Conservation (phyloP, 2,329 filamentous ascomycete genomes). For the Sporothrix euskadiensis region DNA sequence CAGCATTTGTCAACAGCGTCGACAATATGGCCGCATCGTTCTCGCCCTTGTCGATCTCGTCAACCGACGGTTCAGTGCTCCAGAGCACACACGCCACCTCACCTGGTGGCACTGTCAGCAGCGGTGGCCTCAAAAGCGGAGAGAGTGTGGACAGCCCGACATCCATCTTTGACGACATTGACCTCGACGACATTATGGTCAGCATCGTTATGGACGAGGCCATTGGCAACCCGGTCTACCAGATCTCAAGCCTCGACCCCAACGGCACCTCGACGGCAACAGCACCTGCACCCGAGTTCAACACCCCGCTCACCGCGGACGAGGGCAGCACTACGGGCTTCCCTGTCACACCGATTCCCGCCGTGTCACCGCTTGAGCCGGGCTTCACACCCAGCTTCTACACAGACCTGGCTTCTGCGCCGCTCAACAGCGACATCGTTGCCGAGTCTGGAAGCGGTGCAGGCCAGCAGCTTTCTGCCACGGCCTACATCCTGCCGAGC, state of each 20-base stretch:
- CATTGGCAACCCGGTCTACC: conserved; percentile 48
- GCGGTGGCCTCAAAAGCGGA: background rate
- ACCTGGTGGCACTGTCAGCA: background rate
- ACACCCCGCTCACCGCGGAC: background rate
- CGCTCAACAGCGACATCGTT: background rate
- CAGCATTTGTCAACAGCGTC: background rate
- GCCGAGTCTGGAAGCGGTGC: background rate
- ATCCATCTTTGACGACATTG: conserved; percentile 40
- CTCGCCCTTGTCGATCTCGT: conserved; percentile 9
- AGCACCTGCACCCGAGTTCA: background rate
- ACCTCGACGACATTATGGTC: conserved; percentile 44
- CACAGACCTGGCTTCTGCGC: conserved; percentile 22
- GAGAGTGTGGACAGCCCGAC: background rate
- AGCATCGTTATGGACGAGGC: conserved; percentile 46
- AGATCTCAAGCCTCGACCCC: conserved; percentile 38
- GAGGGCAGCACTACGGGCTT: background rate
- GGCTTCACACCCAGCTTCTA: conserved; percentile 23
- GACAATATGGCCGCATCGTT: conserved; percentile 17
- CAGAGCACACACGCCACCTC: background rate
- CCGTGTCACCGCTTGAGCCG: conserved; percentile 21
- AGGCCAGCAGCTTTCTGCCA: background rate
- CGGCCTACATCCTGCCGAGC: conserved; percentile 33
- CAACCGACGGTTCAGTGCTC: background rate
- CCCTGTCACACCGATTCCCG: background rate
- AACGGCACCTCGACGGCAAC: background rate